These are phyloP conservation scores for Eucalyptus guilfoylei DNA, from an alignment of 345 rosid genomes.

Conservation along the genomic window DNA sequence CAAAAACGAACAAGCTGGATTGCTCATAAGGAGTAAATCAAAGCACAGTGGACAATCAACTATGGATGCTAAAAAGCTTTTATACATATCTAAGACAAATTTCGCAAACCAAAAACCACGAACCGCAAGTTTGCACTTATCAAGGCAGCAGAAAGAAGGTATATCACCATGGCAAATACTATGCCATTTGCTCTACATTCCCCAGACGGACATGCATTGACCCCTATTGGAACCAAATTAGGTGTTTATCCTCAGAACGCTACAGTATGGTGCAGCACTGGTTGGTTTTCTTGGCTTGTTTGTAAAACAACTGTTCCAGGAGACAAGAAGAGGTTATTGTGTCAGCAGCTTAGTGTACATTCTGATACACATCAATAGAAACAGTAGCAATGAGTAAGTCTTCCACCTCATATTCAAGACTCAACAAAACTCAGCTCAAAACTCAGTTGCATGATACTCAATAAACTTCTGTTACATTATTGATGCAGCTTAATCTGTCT, in stretches of 20 bases:
- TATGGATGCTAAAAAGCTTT: background rate
- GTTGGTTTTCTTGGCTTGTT: slow-evolving; percentile 90
- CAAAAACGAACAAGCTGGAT: background rate
- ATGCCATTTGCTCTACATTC: background rate
- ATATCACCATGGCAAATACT: background rate
- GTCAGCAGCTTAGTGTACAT: background rate
- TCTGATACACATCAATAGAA: background rate
- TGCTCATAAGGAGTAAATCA: background rate
- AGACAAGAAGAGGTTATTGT: background rate
- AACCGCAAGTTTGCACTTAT: background rate
- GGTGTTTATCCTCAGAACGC: slow-evolving; percentile 1
- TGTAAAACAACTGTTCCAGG: slow-evolving; percentile 88
- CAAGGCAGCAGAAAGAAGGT: background rate
- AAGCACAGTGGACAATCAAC: background rate
- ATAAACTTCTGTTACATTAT: background rate
- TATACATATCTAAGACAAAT: background rate
- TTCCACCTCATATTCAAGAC: background rate
- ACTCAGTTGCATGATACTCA: background rate
- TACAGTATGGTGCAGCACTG: slow-evolving; percentile 84
- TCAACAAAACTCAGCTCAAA: background rate
- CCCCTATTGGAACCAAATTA: background rate
- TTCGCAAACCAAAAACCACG: background rate
- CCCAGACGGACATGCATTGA: background rate
- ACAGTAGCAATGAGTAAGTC: background rate
- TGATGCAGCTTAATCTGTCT: background rate